phyloP scores from a whole-genome alignment of 2,329 filamentous ascomycete species.

The Colletotrichum musicola region DNA sequence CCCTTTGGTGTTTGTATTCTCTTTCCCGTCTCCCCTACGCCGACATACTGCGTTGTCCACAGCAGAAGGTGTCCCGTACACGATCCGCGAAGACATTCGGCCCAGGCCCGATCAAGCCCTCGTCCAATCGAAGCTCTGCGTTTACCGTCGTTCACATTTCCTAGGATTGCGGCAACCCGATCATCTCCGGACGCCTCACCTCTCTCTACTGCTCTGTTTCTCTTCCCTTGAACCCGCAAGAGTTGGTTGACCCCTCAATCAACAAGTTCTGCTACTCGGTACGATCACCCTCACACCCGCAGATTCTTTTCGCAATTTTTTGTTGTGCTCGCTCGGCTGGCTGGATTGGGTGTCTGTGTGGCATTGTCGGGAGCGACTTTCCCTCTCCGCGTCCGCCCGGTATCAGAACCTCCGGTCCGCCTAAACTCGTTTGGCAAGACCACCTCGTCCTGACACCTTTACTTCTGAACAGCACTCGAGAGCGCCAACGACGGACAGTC shows the following conservation, averaged over 20 bases:
- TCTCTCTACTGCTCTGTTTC: neutral
- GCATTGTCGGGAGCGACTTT: conserved; percentile 14
- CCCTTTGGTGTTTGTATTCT: conserved; percentile 25
- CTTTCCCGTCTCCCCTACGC: conserved; percentile 18
- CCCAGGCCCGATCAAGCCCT: conserved; percentile 24
- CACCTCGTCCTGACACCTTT: conserved; percentile 10
- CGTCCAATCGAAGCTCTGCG: conserved; percentile 38
- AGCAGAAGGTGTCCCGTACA: conserved; percentile 18
- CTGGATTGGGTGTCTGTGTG: conserved; percentile 20
- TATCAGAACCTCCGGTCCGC: neutral
- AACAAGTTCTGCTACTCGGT: conserved; percentile 5
- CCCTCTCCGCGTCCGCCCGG: conserved; percentile 24
- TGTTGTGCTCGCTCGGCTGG: neutral
- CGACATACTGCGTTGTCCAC: conserved; percentile 10
- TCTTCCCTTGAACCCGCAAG: conserved; percentile 2
- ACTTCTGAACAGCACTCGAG: neutral
- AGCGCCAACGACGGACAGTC: conserved; percentile 18
- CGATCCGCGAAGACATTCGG: conserved; percentile 22
- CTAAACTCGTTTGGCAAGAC: conserved; percentile 13
- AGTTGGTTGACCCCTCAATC: conserved; percentile 25
- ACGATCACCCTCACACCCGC: conserved; percentile 25
- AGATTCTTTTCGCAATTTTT: neutral
- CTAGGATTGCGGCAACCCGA: conserved; percentile 36
- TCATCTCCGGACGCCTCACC: conserved; percentile 29
- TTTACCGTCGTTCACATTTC: conserved; percentile 38